Base-by-base conservation (phyloP, 1,284 basidiomycete species). In the Heimioporus punctisporus region DNA sequence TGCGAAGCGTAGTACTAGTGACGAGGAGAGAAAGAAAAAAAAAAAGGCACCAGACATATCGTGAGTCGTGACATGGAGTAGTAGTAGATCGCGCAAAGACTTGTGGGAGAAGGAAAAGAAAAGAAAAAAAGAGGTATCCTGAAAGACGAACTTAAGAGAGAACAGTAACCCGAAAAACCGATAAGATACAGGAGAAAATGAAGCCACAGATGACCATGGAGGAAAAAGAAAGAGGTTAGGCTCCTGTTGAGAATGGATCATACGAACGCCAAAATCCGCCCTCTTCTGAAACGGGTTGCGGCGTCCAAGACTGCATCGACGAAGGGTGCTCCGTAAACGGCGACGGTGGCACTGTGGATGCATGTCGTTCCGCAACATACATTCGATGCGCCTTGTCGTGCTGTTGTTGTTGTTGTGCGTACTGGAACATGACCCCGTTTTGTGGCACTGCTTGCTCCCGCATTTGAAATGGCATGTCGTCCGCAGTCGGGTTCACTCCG, bases 371-470 rank as follows among this genome's bases (percentile, higher is more conserved):
- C 14, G 64, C 47, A 21, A 45, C 21, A 50, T 67, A 66, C 49
- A 69, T 56, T 6, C 54, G 64, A 28, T 63, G 64, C 15, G 66
- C 4, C 48, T 66, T 69, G 37, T 66, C 66, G 17, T 57, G 64
- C 44, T 34, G 31, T 17, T 11, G 31, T 11, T 34, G 31, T 17
- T 11, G 31, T 4, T 34, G 31, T 34, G 31, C 31, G 17, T 34
- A 17, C 31, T 34, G 17, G 17, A 65, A 67, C 25, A 64, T 39
- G 10, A 45, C 41, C 1, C 52, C 28, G 21, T 60, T 59, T 24
- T 56, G 66, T 21, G 66, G 26, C 19, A 53, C 61, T 1, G 45
- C 50, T 27, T 46, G 58, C 11, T 67, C 66, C 30, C 56, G 60
- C 46, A 67, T 51, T 19, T 51, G 56, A 19, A 60, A 69, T 19